A percentile compares a stretch with the other conserved stretches of the same genome.
Evolutionary conservation across 805 yeast genomes (phyloP).

Genomic region (Lipomyces yamanashiensis): DNA sequence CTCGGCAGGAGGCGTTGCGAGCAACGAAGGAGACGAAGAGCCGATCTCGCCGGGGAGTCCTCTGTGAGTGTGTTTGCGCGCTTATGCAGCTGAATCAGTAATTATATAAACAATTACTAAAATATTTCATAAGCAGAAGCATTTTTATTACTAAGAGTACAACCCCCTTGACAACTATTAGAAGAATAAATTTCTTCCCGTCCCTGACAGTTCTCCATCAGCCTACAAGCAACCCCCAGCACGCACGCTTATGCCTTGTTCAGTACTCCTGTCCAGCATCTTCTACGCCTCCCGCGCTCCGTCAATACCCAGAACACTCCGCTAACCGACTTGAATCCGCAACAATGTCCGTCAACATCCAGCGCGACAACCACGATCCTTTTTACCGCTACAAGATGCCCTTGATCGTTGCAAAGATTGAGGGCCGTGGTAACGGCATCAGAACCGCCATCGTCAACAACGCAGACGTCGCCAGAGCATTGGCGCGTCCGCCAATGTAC

Average conservation of each 20-base stretch:
- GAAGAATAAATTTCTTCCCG: not conserved
- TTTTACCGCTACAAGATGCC: constrained; percentile 99
- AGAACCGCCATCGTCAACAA: constrained; percentile 91
- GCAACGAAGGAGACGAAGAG: not conserved
- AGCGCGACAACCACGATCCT: constrained; percentile 97
- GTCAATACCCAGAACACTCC: constrained; percentile 12
- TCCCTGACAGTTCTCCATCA: not conserved
- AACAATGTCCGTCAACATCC: constrained; percentile 56
- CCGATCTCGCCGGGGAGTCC: constrained; percentile 1
- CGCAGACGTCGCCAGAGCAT: constrained; percentile 90
- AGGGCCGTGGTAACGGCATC: constrained; percentile 99
- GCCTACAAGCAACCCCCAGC: not conserved
- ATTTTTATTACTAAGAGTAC: too few species aligned
- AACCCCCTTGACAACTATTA: not conserved
- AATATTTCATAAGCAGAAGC: too few species aligned
- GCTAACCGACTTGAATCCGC: not conserved
- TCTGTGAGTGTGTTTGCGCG: not conserved
- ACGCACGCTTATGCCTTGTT: constrained; percentile 29
- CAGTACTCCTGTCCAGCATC: constrained; percentile 6
- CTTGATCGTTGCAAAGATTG: constrained; percentile 92
- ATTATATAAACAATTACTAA: not conserved
- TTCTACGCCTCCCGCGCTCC: constrained; percentile 29
- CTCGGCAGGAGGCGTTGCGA: too few species aligned
- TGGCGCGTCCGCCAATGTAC: constrained; percentile 90
- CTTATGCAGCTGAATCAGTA: not conserved